Base-by-base conservation (phyloP, 768 basidiomycete genomes). In the Erythrobasidium yunnanense region DNA sequence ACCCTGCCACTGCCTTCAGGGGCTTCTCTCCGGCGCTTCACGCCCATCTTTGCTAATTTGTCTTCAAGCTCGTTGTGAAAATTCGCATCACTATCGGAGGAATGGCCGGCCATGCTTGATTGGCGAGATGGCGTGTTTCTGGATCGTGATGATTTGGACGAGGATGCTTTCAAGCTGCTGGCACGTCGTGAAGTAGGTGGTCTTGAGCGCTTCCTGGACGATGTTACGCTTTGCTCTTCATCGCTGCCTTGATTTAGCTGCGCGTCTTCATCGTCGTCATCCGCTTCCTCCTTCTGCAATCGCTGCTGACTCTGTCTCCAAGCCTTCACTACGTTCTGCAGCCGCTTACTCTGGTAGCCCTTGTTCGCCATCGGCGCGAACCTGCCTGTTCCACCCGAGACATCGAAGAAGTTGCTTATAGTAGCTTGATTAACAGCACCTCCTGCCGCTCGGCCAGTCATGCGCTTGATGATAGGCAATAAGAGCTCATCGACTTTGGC, bases 381-480 rank as follows among this genome's bases (percentile, higher is more conserved):
- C 5, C 67, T 51, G 2, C 67, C 67, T 1, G 50, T 46, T 3
- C 63, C 51, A 18, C 63, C 63, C 3, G 32, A 66, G 2, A 65
- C 63, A 62, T 68, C 67, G 50, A 68, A 65, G 52, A 69, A 69
- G 20, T 45, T 60, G 23, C 53, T 54, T 4, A 69, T 55, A 17
- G 55, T 58, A 46, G 53, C 45, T 38, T 69, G 68, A 34, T 69
- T 63, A 45, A 66, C 50, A 13, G 67, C 63, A n/a, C 54, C 65
- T 51, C 63, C 35, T 47, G 66, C 23, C 30, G 27, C 38, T 50
- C 68, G 34, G 4, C 69, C 68, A 13, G 65, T 60, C 58, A 71
- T 69, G 4, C 71, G 66, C 45, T 70, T 66, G 45, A 74, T 70
- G 3, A 74, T 62, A 1, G 73, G 73, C 18, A 69, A 50, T 18